phyloP scores from a whole-genome alignment of 1,284 basidiomycete species.

The Cryptococcus sp. region DNA sequence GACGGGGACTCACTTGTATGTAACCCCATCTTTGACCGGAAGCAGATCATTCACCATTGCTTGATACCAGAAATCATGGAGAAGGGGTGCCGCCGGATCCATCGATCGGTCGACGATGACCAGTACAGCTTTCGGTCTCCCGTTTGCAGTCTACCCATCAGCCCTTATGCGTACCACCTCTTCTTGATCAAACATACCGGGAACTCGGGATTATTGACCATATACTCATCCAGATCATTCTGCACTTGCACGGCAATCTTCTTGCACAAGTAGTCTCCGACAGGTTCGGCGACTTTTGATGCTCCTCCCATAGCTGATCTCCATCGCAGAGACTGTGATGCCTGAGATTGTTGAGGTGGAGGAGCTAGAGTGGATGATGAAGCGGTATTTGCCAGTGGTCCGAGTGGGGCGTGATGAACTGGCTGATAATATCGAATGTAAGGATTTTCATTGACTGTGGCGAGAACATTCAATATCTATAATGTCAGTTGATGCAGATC shows the following conservation, averaged over 20 bases:
- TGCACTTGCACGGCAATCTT: slow-evolving; percentile 79
- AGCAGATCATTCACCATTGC: slow-evolving; percentile 97
- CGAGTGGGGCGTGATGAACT: slow-evolving; percentile 74
- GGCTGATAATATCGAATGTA: slow-evolving; percentile 92
- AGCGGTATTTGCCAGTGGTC: slow-evolving; percentile 59
- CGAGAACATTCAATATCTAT: slow-evolving; percentile 83
- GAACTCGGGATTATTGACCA: slow-evolving; percentile 77
- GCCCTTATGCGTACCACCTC: too few relatives aligned
- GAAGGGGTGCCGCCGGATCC: slow-evolving; percentile 83
- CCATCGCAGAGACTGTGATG: slow-evolving; percentile 46
- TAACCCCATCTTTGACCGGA: slow-evolving; percentile 76
- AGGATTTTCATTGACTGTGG: slow-evolving; percentile 89
- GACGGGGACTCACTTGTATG: slow-evolving; percentile 67
- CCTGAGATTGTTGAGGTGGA: slow-evolving; percentile 27
- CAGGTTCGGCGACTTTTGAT: slow-evolving; percentile 36
- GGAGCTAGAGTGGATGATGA: slow-evolving; percentile 47
- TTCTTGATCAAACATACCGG: slow-evolving; percentile 61
- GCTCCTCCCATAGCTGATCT: slow-evolving; percentile 39
- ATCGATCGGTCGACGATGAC: slow-evolving; percentile 94
- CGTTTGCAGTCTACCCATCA: slow-evolving; percentile 25
- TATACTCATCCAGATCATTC: slow-evolving; percentile 74
- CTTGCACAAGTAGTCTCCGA: slow-evolving; percentile 61
- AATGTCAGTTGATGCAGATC: slow-evolving; percentile 17
- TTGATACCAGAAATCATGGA: slow-evolving; percentile 99
- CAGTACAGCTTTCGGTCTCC: slow-evolving; percentile 66